Percentiles rank a stretch among this genome's conserved stretches.
Conservation (phyloP, 192 early-diverging fungal species). For the Backusella westeae region DNA sequence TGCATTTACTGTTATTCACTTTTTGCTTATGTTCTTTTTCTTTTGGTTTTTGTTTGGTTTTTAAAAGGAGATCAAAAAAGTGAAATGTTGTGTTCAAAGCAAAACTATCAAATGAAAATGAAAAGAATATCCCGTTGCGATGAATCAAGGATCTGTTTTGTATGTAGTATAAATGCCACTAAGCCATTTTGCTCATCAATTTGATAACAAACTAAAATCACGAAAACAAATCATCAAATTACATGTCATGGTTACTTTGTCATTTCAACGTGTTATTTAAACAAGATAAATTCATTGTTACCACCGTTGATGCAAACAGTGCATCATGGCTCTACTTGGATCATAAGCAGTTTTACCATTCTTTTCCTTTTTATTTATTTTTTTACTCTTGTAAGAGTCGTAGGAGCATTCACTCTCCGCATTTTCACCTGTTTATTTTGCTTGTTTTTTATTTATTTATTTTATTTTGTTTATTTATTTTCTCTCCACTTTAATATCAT, state of each 20-base stretch:
- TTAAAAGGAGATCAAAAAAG: conserved; percentile 1
- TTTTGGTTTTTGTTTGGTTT: neutral
- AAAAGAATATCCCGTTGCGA: neutral
- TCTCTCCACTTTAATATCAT: neutral
- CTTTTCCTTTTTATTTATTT: too few relatives aligned
- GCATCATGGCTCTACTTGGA: too few relatives aligned
- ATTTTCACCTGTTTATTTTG: neutral
- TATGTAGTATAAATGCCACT: too few relatives aligned
- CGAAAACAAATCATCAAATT: neutral
- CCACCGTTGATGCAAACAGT: too few relatives aligned
- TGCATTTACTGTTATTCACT: neutral
- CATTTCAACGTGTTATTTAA: too few relatives aligned
- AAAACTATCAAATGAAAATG: neutral
- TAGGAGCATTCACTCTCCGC: neutral
- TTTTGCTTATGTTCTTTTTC: neutral
- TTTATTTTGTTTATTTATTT: neutral
- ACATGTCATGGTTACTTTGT: too few relatives aligned
- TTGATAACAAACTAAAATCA: neutral
- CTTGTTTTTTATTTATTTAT: neutral
- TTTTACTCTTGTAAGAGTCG: too few relatives aligned
- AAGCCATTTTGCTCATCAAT: too few relatives aligned
- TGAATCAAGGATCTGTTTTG: too few relatives aligned
- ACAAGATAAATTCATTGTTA: too few relatives aligned
- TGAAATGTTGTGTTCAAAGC: neutral
- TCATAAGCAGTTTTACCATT: too few relatives aligned